phyloP scores from a whole-genome alignment of 2,329 filamentous ascomycete genomes.

The Nannizziopsis arthrosporioides region DNA sequence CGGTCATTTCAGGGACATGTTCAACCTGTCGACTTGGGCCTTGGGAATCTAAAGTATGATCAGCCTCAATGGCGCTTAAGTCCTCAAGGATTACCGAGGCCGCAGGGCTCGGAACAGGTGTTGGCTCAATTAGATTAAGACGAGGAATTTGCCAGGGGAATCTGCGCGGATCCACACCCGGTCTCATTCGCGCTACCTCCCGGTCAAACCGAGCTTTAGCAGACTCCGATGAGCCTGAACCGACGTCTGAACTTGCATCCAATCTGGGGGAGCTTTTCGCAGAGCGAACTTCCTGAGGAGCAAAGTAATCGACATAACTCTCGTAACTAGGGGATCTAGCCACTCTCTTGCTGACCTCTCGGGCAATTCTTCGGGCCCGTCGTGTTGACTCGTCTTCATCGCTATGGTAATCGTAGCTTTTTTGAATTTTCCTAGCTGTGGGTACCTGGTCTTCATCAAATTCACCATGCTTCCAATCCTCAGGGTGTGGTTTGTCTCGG shows the following conservation, averaged over 20 bases:
- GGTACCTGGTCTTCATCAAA: neutral
- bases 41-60: too few relatives aligned
- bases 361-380: conserved; percentile 17
- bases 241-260: conserved; percentile 12
- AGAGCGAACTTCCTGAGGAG: conserved; percentile 30
- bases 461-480: neutral
- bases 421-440: neutral
- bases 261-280: conserved; percentile 25
- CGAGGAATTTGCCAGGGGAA: conserved; percentile 40
- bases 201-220: conserved; percentile 19
- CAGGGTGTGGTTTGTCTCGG: conserved; percentile 22
- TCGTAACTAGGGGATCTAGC: conserved; percentile 29
- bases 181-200: conserved; percentile 13
- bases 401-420: neutral
- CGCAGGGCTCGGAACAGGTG: conserved; percentile 42
- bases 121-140: conserved; percentile 48
- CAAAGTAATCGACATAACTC: conserved; percentile 34
- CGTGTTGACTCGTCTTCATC: neutral
- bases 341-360: conserved; percentile 23
- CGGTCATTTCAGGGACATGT: neutral
- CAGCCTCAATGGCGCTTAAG: neutral
- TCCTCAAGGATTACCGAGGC: conserved; percentile 26
- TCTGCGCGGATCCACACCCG: conserved; percentile 14
- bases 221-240: conserved; percentile 17
- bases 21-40: too few relatives aligned